A percentile compares a stretch with the other conserved stretches of the same genome.
Evolutionary conservation across 1,284 basidiomycete species (phyloP).

Genomic region (Polyporus tsugae): DNA sequence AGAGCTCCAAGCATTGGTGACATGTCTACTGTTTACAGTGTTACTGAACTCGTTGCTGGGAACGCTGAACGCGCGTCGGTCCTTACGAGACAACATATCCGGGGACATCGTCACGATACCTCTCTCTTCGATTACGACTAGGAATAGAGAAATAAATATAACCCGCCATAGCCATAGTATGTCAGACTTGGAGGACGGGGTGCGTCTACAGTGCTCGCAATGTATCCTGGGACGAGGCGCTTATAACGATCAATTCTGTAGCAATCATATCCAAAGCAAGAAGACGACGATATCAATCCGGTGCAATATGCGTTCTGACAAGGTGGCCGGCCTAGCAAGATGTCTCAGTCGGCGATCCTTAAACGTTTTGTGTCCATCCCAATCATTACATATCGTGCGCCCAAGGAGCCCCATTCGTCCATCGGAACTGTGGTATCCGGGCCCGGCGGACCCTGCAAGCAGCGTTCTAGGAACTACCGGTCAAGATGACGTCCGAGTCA

Average conservation of each 20-base stretch:
- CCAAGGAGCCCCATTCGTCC: not conserved
- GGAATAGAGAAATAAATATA: not conserved
- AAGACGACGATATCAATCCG: not conserved
- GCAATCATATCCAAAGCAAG: not conserved
- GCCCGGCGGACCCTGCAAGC: not conserved
- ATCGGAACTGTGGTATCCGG: not conserved
- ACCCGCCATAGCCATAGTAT: not conserved
- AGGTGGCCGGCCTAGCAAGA: not conserved
- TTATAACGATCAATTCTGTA: not conserved
- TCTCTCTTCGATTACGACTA: not conserved
- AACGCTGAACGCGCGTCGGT: slow-evolving; percentile 24
- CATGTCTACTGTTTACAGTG: slow-evolving; percentile 11
- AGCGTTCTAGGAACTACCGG: not conserved
- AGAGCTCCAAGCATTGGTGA: not conserved
- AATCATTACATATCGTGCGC: not conserved
- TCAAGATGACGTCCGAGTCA: not conserved
- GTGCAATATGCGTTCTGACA: slow-evolving; percentile 3
- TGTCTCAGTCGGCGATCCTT: not conserved
- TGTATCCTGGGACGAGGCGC: not conserved
- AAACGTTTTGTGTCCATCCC: not conserved
- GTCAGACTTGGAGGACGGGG: not conserved
- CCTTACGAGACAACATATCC: slow-evolving; percentile 14
- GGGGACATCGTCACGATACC: not conserved
- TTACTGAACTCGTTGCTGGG: slow-evolving; percentile 30
- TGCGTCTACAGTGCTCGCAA: not conserved